Base-by-base conservation (phyloP, 2,329 filamentous ascomycete genomes). In the Lachnellula hyalina region DNA sequence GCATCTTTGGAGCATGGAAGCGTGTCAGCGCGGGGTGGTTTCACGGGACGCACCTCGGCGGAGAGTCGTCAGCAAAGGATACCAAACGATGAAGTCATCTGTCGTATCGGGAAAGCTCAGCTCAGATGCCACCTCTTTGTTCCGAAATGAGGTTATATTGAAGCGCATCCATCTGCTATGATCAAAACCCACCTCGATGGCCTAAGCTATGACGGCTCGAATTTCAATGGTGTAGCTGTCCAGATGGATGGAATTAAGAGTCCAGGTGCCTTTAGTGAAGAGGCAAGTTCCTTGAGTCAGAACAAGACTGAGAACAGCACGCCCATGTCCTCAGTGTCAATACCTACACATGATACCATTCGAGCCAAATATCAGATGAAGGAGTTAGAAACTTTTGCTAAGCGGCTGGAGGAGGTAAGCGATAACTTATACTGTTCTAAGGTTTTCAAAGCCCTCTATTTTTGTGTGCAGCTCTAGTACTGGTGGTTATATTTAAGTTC, bases 331-430 rank as follows among this genome's bases (percentile, higher is more conserved):
- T 40, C 54, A 11, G 21, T 52, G 14, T 23, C 46, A 17, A n/a
- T 49, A 23, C 46, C 46, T 25, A 56, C 49, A 32, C 54, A 56
- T 42, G 54, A 56, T 21, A 52, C 49, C 32, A 34, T 49, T 32
- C 49, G 54, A 21, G 49, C 54, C 17, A 52, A 48, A 32, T 56
- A 56, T 44, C 54, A 52, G 23, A 52, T 56, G 50, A 52, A 52
- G 15, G 54, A 52, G 40, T 28, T 52, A 15, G 46, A 40, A 23
- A 49, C 54, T 8, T 56, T 56, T 49, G 49, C 54, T 41, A 38
- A 49, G 19, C 49, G 49, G 32, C 40, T 56, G 8, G 54, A 56
- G 32, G 49, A 56, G 44, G 54, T 52, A 23, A 52, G 46, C 25
- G 45, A 46, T 32, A 32, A 32, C 25, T 32, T 9, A 32, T 32